A percentile compares a stretch with the other conserved stretches of the same genome.
Conservation (phyloP, 495 filamentous ascomycete genomes). For the Geopyxis carbonaria region DNA sequence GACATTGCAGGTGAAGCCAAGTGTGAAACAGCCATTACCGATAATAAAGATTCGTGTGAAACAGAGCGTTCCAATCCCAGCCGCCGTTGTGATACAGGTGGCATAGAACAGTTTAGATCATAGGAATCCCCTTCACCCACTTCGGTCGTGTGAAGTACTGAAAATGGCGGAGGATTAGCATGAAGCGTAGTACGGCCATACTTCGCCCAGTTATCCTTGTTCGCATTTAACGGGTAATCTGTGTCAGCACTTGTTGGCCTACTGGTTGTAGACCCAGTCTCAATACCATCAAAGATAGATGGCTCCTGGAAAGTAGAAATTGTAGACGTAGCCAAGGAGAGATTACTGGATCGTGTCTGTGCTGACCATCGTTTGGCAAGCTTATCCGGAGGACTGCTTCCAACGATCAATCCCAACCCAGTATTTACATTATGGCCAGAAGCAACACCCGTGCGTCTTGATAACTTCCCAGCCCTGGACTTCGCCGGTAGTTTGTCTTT, state of each 20-base stretch:
- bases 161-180: slow-evolving; percentile 16
- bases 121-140: slow-evolving; percentile 16
- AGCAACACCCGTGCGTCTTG: no score
- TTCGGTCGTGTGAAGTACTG: slow-evolving; percentile 19
- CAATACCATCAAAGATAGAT: slow-evolving; percentile 56
- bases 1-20: slow-evolving; percentile 14
- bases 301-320: slow-evolving; percentile 54
- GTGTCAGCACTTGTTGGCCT: slow-evolving; percentile 18
- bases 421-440: no score
- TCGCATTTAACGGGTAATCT: slow-evolving; percentile 6
- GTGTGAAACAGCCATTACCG: slow-evolving; percentile 10
- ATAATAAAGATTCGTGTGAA: slow-evolving; percentile 18
- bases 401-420: no score
- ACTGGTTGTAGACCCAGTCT: slow-evolving; percentile 28
- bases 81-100: slow-evolving; percentile 7
- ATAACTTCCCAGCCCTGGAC: no score
- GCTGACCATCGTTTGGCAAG: slow-evolving; percentile 39
- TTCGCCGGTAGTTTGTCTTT: slow-evolving; percentile 36
- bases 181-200: background rate
- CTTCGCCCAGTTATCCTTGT: background rate
- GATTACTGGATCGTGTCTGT: slow-evolving; percentile 25
- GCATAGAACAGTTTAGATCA: no score
- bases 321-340: slow-evolving; percentile 70
- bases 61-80: slow-evolving; percentile 11
- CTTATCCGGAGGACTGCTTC: slow-evolving; percentile 23